Evolutionary conservation across 2,329 filamentous ascomycete genomes (phyloP), one percentile per base, ranked within the genome.

Genomic region (Gyromitra esculenta): DNA sequence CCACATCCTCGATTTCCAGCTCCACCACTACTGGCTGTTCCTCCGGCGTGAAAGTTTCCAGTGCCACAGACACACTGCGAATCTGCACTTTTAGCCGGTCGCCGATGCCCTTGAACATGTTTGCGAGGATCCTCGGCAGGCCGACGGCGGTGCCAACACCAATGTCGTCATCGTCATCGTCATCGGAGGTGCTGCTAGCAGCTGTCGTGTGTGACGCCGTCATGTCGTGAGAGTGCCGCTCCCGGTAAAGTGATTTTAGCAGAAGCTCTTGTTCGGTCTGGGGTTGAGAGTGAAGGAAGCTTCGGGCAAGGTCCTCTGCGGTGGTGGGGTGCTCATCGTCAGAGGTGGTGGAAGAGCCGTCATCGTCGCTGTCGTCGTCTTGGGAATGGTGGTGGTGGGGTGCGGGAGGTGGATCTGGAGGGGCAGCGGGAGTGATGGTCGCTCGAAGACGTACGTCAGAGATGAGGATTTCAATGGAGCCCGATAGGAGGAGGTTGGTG

Each of bases 11-110:
- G 13, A 94, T 84, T 25, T 88, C 87, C 41, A 94, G 85, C 81
- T 90, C 89, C 66, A 93, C 41, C 31, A 73, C 35, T 18, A 79
- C 63, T 50, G 54, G 59, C 41, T 82, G 41, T 15, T 80, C 54
- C 1, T 80, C 77, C 2, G 81, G 78, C n/a, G 83, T 82, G 39
- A 82, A 82, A 62, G 64, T 74, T 39, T 92, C 90, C 18, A 94
- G 84, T 80, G 90, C 88, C 78, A 94, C 87, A 9, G 86, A 87
- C 72, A 95, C 87, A 35, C 89, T 87, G 65, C 87, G 87, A 74
- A 95, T 89, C 64, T 85, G 86, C 35, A 95, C 84, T 81, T 92
- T 88, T 71, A 91, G 86, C 59, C 92, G 88, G 83, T 96, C 91
- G 35, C 91, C 85, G 63, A 94, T 89, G 39, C 91, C 91, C 79